Conservation (phyloP, 2,329 filamentous ascomycete species). For the Fusarium devonianum region DNA sequence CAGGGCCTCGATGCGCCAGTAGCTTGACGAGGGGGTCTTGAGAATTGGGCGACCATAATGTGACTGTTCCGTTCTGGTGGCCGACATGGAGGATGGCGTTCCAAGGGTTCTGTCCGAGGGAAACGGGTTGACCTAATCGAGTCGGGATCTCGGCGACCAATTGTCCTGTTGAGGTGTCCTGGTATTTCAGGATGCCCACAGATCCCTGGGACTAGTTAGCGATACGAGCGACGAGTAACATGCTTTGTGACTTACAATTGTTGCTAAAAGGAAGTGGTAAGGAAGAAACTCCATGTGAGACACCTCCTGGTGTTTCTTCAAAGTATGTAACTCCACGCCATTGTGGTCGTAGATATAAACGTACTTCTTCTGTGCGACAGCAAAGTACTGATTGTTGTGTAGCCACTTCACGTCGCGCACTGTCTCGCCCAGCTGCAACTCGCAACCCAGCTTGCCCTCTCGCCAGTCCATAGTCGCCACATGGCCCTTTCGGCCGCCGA, state of each 20-base stretch:
- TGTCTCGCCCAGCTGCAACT: constrained; percentile 90
- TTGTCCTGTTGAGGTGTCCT: constrained; percentile 92
- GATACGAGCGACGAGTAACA: rapidly evolving
- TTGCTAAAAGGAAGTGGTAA: constrained; percentile 93
- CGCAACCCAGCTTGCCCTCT: constrained; percentile 87
- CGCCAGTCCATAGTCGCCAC: constrained; percentile 97
- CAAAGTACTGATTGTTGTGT: constrained; percentile 94
- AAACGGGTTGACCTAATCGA: constrained; percentile 80
- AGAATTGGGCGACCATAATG: constrained; percentile 93
- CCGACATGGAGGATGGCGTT: constrained; percentile 93
- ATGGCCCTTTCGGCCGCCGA: constrained; percentile 92
- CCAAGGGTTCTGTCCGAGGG: constrained; percentile 86
- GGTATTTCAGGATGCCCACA: constrained; percentile 88
- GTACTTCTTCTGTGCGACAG: constrained; percentile 94
- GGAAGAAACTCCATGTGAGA: constrained; percentile 94
- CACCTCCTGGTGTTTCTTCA: constrained; percentile 90
- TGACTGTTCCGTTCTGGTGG: constrained; percentile 94
- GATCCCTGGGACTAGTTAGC: constrained; percentile 63
- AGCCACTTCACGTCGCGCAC: constrained; percentile 89
- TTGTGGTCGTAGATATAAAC: constrained; percentile 95
- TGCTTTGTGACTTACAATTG: constrained; percentile 65
- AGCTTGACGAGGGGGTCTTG: constrained; percentile 88
- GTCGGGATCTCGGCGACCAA: constrained; percentile 87
- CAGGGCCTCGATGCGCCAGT: constrained; percentile 86
- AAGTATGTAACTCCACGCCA: constrained; percentile 89